Conservation (phyloP, 441 rosid species). For the Brassica hybrid region DNA sequence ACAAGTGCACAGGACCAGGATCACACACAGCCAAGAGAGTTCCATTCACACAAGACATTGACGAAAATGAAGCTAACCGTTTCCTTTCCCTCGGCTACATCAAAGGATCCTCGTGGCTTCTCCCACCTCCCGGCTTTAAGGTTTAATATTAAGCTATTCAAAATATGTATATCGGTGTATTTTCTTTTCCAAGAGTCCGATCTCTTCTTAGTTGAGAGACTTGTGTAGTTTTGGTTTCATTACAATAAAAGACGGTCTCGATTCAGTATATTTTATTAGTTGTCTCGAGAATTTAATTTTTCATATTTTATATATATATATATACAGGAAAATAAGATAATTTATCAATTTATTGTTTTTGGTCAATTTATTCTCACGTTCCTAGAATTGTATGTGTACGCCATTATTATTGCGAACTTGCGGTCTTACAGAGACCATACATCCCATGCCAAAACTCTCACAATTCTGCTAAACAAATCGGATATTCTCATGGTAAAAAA, state of each 20-base stretch:
- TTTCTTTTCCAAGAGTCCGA: not conserved
- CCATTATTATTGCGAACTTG: not conserved
- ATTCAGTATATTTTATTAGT: not conserved
- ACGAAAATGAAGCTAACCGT: not conserved
- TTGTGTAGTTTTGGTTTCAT: slow-evolving; percentile 1
- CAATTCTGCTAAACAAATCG: not conserved
- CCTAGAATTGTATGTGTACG: not conserved
- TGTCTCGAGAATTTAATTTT: not conserved
- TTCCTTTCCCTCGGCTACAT: slow-evolving; percentile 9
- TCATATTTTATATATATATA: not conserved
- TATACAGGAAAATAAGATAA: not conserved
- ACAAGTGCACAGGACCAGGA: slow-evolving; percentile 6
- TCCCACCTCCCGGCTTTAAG: not conserved
- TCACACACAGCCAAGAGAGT: slow-evolving; percentile 1
- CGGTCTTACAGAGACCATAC: not conserved
- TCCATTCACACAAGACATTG: slow-evolving; percentile 8
- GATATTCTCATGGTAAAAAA: not conserved
- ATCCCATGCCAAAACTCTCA: not conserved
- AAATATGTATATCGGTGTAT: not conserved
- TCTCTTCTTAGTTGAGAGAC: slow-evolving; percentile 5
- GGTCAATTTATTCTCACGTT: too few relatives aligned
- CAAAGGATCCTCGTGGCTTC: slow-evolving; percentile 1
- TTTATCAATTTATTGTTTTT: not conserved
- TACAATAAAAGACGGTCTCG: not conserved
- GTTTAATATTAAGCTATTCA: not conserved